These are phyloP conservation scores for Lecanicillium sp. DNA, from an alignment of 2,329 filamentous ascomycete species.

Conservation along the genomic window DNA sequence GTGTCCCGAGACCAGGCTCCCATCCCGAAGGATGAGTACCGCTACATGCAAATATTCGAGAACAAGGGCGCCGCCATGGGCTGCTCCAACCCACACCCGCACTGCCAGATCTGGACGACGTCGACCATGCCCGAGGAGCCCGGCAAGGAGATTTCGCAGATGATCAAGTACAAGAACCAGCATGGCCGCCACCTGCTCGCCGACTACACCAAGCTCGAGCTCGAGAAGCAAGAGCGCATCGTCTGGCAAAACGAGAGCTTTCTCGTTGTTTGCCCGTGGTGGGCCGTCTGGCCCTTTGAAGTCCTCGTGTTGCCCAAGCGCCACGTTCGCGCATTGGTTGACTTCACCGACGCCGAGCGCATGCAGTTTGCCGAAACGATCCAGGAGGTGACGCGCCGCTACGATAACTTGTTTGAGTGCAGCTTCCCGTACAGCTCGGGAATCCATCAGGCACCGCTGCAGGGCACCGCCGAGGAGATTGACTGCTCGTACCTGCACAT, in stretches of 20 bases:
- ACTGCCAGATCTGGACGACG: conserved; percentile 95
- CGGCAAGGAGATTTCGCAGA: conserved; percentile 67
- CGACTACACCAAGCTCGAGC: conserved; percentile 82
- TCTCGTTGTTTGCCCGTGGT: conserved; percentile 89
- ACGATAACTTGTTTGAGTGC: conserved; percentile 96
- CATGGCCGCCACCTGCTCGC: conserved; percentile 72
- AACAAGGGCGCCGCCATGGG: conserved; percentile 98
- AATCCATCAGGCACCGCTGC: conserved; percentile 88
- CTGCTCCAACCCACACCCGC: conserved; percentile 96
- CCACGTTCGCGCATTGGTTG: conserved; percentile 78
- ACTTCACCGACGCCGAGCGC: conserved; percentile 67
- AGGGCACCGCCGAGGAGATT: conserved; percentile 74
- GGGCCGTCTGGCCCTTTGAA: conserved; percentile 97
- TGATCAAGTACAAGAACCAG: conserved; percentile 70
- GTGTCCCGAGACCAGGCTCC: conserved; percentile 31
- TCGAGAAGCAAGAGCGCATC: conserved; percentile 73
- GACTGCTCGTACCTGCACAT: conserved; percentile 89
- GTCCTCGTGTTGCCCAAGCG: conserved; percentile 80
- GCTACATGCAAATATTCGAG: conserved; percentile 99
- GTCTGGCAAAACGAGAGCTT: conserved; percentile 85
- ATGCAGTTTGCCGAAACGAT: conserved; percentile 74
- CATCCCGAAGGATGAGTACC: conserved; percentile 66
- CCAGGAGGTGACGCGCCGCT: conserved; percentile 80
- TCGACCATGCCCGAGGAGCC: conserved; percentile 88
- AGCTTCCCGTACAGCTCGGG: conserved; percentile 96